phyloP scores from a whole-genome alignment of 1,284 basidiomycete species.

The Cryptococcus deneoformans region DNA sequence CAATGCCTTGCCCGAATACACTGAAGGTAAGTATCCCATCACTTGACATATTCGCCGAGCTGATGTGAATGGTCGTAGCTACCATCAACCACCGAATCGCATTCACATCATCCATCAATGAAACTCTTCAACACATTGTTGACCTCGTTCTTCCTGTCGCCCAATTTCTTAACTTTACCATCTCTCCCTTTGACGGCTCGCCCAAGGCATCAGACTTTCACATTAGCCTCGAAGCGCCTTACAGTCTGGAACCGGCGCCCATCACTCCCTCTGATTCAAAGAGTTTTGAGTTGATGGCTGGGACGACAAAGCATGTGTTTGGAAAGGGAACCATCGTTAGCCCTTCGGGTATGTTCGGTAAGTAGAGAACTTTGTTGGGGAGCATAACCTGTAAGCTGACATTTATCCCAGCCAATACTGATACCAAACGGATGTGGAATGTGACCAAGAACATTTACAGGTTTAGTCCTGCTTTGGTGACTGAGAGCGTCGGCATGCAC shows the following conservation, averaged over 20 bases:
- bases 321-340: constrained; percentile 11
- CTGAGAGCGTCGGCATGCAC: constrained; percentile 14
- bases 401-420: not conserved
- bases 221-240: constrained; percentile 11
- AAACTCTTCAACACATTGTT: not conserved
- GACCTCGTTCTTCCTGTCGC: constrained; percentile 11
- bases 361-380: constrained; percentile 15
- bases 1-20: constrained; percentile 20
- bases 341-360: constrained; percentile 12
- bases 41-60: not conserved
- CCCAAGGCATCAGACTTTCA: constrained; percentile 13
- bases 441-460: constrained; percentile 25
- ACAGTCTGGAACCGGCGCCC: constrained; percentile 15
- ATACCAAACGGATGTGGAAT: constrained; percentile 16
- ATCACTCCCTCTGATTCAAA: constrained; percentile 11
- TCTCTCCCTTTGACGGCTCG: constrained; percentile 11
- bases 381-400: constrained; percentile 5
- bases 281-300: constrained; percentile 17
- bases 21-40: not conserved
- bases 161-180: constrained; percentile 10
- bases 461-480: constrained; percentile 21
- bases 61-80: constrained; percentile 8
- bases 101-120: constrained; percentile 18
- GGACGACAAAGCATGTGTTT: constrained; percentile 18
- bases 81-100: constrained; percentile 19